A percentile compares a stretch with the other conserved stretches of the same genome.
Conservation (phyloP, 805 yeast genomes). For the Candida quercuum region DNA sequence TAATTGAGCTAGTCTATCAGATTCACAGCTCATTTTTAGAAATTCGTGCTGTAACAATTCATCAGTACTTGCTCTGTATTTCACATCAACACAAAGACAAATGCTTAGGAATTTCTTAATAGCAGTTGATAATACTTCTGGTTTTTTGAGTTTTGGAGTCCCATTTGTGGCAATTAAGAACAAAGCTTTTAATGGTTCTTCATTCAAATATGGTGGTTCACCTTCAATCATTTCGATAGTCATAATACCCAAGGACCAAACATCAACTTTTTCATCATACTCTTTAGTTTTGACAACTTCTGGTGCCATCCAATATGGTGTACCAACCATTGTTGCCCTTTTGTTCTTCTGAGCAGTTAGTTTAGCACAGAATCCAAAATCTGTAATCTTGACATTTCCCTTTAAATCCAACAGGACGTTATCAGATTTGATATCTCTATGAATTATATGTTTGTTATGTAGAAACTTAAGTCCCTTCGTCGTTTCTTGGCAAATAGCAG, state of each 20-base stretch:
- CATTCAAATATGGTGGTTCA: conserved; percentile 96
- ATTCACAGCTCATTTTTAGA: conserved; percentile 56
- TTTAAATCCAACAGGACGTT: conserved; percentile 78
- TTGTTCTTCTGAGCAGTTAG: conserved; percentile 76
- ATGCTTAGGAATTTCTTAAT: conserved; percentile 84
- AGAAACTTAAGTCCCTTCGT: conserved; percentile 86
- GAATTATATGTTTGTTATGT: conserved; percentile 90
- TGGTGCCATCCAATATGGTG: conserved; percentile 99
- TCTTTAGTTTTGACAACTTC: conserved; percentile 95
- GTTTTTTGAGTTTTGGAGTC: conserved; percentile 89
- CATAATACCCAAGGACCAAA: conserved; percentile 98
- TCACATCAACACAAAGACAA: conserved; percentile 91
- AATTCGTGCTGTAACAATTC: conserved; percentile 78
- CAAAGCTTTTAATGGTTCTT: conserved; percentile 89
- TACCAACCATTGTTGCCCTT: conserved; percentile 98
- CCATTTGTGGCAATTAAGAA: conserved; percentile 96
- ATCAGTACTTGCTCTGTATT: conserved; percentile 84
- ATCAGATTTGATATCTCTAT: conserved; percentile 95
- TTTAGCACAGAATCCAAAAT: conserved; percentile 97
- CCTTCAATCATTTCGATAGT: conserved; percentile 98
- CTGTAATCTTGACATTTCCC: conserved; percentile 91
- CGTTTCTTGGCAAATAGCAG: conserved; percentile 87
- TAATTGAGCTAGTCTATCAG: conserved; percentile 53
- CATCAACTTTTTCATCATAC: conserved; percentile 95
- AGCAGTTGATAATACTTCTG: conserved; percentile 72